Base-by-base conservation (phyloP, 345 rosid genomes). In the Theobroma cacao region DNA sequence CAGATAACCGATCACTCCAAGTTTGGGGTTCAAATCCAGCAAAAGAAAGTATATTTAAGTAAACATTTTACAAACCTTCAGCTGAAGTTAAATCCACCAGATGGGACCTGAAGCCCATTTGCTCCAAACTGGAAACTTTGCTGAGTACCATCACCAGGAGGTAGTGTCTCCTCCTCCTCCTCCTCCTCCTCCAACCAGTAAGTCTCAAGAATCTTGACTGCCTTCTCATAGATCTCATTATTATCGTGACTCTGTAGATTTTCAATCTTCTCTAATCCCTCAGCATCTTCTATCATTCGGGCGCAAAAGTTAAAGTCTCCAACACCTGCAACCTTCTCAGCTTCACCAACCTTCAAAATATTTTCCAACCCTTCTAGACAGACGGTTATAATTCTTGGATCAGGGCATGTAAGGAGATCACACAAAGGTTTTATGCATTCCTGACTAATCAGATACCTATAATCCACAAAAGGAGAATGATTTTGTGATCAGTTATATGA, bases 121-220 rank as follows among this genome's bases (percentile, higher is more conserved):
- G 86, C 90, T 75, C 97, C 97, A 55, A 91, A 92, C 71, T 86
- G 89, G 85, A 91, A 92, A 22, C 85, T 92, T 8, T 84, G 67
- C 73, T 84, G 92, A 30, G 90, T 55, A 62, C 80, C 85, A 71
- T 90, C 94, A 55, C 84, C 92, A 26, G 91, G 79, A 75, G 94
- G 90, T 76, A 89, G 79, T 31, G 88, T 81, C 85, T 91, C 95
- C 7, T 91, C 97, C 15, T 90, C 98, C 85, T 91, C 95, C 7
- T 91, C 97, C 15, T 90, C 98, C 77, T 93, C 97, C 86, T 92
- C 97, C 83, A 85, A 67, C 98, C 97, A 92, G 79, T 91, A 94
- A 20, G 94, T 85, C 85, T 92, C 98, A 0, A 94, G 94, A 79
- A 92, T 89, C 85, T 89, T 91, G 56, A 94, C 94, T 56, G 97